Base-by-base conservation (phyloP, 805 yeast species). In the Lipomyces yamanashiensis region DNA sequence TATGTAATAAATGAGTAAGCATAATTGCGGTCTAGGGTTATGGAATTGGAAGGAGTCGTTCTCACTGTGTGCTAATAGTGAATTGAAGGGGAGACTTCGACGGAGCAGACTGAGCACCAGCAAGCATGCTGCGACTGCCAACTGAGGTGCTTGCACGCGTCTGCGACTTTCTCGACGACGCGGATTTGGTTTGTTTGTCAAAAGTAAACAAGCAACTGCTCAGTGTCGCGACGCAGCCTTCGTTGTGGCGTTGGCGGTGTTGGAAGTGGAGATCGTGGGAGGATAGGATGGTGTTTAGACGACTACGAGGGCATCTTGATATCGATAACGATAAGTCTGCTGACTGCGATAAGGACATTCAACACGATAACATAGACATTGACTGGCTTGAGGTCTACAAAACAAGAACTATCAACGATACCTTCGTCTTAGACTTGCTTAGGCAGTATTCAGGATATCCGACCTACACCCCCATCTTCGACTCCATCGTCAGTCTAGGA, bases 261-360 rank as follows among this genome's bases (percentile, higher is more conserved):
- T 44, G 37, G 17, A 63, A 52, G 50, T 60, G 63, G 63, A 37
- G 33, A 8, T 19, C 33, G 49, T 60, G 63, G 63, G 43, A 13
- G 5, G 48, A 54, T 36, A 13, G 39, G 17, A 13, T 17, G 21
- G 28, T 54, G 33, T 44, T 55, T 21, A 49, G 55, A 9, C 43
- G 41, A n/a, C 40, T 53, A 17, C 60, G 60, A 17, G 40, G 50
- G 3, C 39, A 21, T 9, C 21, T 41, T 23, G 40, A 13, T n/a
- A 49, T 6, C 40, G 17, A 23, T 10, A 10, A 41, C 23, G 41
- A 36, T 13, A 12, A 36, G 28, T n/a, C n/a, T n/a, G n/a, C n/a
- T n/a, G n/a, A n/a, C n/a, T n/a, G n/a, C n/a, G n/a, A n/a, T 13
- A 12, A 36, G 28, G 17, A 21, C 37, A 19, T 1, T 3, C 5